Base-by-base conservation (phyloP, 257 asterid genomes). In the Mitragyna speciosa region DNA sequence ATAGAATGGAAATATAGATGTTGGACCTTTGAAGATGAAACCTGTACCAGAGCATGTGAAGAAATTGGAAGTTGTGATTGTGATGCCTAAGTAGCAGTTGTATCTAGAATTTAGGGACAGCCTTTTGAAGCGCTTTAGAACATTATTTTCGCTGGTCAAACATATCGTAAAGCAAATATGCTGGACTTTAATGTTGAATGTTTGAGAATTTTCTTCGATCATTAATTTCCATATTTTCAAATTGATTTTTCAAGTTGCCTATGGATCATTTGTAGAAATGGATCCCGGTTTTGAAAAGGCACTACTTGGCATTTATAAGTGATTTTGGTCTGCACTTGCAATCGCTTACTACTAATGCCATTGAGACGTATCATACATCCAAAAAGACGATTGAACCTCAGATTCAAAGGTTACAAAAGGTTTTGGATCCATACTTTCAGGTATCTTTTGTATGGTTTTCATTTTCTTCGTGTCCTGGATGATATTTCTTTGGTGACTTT, bases 251-350 rank as follows among this genome's bases (percentile, higher is more conserved):
- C 43, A 61, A 74, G 43, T 59, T 70, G 36, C 74, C 70, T 76
- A 59, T 58, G 75, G 68, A 70, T 80, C 30, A 22, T 67, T 61
- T 66, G 47, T 69, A 87, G 90, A 72, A 80, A 84, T 87, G 89
- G 87, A 52, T 87, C 75, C 91, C 91, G 72, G 12, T 71, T 69
- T 80, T 84, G 66, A 87, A 81, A 74, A 75, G 86, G 73, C 78
- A 43, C 14, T 84, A 67, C 67, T 56, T 48, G 7, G 73, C 76
- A 70, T 47, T 84, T 59, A 63, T 70, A 47, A 74, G 68, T 39
- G 69, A 87, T 49, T 61, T 78, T n/a, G 70, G 69, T 63, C 84
- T 78, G 33, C 84, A 77, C 48, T 36, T 84, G 66, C 81, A 82
- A 61, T 72, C 85, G 81, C 49, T 85, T 75, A 28, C 73, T 78